phyloP scores from a whole-genome alignment of 495 filamentous ascomycete species.

The Aspergillus kassunensis region DNA sequence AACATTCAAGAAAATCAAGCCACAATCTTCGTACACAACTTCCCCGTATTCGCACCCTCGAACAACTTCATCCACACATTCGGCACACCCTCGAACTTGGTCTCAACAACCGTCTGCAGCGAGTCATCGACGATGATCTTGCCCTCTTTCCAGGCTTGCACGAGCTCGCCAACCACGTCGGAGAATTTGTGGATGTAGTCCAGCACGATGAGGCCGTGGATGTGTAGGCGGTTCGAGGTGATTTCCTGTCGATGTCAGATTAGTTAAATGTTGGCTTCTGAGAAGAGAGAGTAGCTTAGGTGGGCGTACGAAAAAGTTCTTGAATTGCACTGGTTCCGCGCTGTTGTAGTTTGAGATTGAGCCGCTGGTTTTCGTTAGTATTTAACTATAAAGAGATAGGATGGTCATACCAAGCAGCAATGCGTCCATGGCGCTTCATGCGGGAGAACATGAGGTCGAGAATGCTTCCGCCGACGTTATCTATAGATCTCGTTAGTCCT shows the following conservation, averaged over 20 bases:
- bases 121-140: constrained; percentile 46
- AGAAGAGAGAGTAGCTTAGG: not conserved
- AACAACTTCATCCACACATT: constrained; percentile 48
- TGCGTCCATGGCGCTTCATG: constrained; percentile 51
- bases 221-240: constrained; percentile 45
- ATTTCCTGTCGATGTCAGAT: constrained; percentile 28
- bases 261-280: not conserved
- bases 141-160: constrained; percentile 49
- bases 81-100: constrained; percentile 49
- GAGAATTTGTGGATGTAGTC: constrained; percentile 44
- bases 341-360: constrained; percentile 49
- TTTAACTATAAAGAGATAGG: not conserved
- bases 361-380: constrained; percentile 27
- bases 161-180: constrained; percentile 42
- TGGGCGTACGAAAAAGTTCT: constrained; percentile 43
- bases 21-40: constrained; percentile 37
- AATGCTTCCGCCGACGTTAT: constrained; percentile 68
- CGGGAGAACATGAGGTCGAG: constrained; percentile 56
- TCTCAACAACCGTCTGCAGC: constrained; percentile 54
- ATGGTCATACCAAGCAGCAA: constrained; percentile 50
- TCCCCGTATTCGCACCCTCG: constrained; percentile 53
- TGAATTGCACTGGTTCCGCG: constrained; percentile 26
- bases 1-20: constrained; percentile 3
- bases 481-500: constrained; percentile 19
- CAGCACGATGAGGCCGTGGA: constrained; percentile 61